Evolutionary conservation across 2,329 filamentous ascomycete genomes (phyloP).

Genomic region (Pyricularia pennisetigena): DNA sequence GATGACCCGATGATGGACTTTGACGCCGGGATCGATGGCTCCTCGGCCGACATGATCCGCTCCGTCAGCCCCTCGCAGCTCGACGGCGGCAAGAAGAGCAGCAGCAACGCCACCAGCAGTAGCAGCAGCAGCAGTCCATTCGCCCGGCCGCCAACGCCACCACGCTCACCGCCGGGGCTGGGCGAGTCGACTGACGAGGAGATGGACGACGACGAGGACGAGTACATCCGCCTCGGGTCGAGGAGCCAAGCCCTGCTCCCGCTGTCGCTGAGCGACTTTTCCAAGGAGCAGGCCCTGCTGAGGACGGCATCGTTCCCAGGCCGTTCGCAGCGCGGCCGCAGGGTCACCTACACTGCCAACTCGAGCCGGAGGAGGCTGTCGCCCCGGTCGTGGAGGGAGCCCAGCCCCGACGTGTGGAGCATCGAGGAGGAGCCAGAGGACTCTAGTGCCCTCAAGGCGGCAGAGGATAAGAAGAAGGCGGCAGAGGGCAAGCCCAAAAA

Average conservation of each 20-base stretch:
- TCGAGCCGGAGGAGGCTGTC: slow-evolving; percentile 20
- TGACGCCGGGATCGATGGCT: slow-evolving; percentile 49
- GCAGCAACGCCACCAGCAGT: slow-evolving; percentile 11
- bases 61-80: slow-evolving; percentile 49
- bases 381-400: slow-evolving; percentile 43
- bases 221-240: slow-evolving; percentile 37
- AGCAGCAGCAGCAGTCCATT: neutral
- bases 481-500: slow-evolving; percentile 37
- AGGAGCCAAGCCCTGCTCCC: slow-evolving; percentile 8
- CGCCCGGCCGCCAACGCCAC: slow-evolving; percentile 28
- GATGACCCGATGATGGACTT: slow-evolving; percentile 35
- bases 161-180: slow-evolving; percentile 20
- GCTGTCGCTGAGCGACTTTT: slow-evolving; percentile 31
- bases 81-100: slow-evolving; percentile 27
- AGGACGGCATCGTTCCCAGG: neutral
- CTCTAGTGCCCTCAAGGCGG: slow-evolving; percentile 22
- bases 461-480: slow-evolving; percentile 29
- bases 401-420: slow-evolving; percentile 49
- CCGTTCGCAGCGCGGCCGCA: slow-evolving; percentile 6
- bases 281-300: slow-evolving; percentile 15
- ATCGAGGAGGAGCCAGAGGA: slow-evolving; percentile 51
- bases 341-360: slow-evolving; percentile 18
- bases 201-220: slow-evolving; percentile 31
- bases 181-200: slow-evolving; percentile 34
- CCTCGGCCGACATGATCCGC: slow-evolving; percentile 34